Evolutionary conservation across 2,329 filamentous ascomycete species (phyloP), one percentile per base, ranked within the genome.

Genomic region (Myriosclerotinia scirpicola): DNA sequence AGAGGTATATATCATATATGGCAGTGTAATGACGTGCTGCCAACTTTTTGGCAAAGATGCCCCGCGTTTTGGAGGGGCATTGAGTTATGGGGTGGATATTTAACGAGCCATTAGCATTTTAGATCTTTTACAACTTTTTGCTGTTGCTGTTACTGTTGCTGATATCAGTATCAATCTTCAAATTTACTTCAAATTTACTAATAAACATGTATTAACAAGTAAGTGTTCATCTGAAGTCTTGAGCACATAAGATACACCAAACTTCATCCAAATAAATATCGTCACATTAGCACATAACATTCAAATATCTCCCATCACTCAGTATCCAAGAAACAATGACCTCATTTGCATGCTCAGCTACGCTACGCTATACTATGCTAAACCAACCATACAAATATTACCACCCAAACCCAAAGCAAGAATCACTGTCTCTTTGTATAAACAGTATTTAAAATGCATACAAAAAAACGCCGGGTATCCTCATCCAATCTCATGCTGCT

Each of bases 381-480:
- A 40, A 7, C 9, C 46, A 53, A 11, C 30, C n/a, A 53, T 17
- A 54, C 22, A 40, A 3, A 36, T 46, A 48, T 62, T 62, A 62
- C 59, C 59, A 40, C 36, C 59, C 46, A 42, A 62, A 30, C 22
- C 48, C 22, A 58, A 52, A 5, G 38, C 22, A 30, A 6, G 30
- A 34, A 34, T 34, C 30, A 54, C 36, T 14, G 50, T 22, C 59
- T 26, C 30, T 34, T 34, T 54, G 11, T n/a, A 9, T 44, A 54
- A 5, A 34, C 48, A 54, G 36, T 50, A 58, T 15, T 22, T 30
- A 14, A 62, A 54, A 62, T 42, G 59, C 59, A 53, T 8, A 54
- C 14, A n/a, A 50, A 38, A 61, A 62, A 58, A 58, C 59, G 59
- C 48, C 59, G 59, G 59, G 59, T 62, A 62, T 62, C 2, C 59